phyloP scores from a whole-genome alignment of 306 rosid genomes.

The Neltuma alba region DNA sequence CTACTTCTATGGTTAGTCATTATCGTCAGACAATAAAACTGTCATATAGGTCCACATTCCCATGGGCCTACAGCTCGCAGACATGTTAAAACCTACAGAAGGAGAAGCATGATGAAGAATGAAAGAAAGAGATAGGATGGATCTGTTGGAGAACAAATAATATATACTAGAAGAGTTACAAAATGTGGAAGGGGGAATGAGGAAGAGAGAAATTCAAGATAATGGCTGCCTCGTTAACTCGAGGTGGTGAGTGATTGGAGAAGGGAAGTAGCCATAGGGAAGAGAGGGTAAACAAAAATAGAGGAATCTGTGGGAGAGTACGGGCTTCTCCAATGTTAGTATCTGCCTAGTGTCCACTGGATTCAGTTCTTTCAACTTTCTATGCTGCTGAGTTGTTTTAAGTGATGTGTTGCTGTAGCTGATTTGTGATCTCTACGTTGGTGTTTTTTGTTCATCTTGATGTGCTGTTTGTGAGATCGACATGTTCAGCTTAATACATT shows the following conservation, averaged over 20 bases:
- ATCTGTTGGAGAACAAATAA: background rate
- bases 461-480: background rate
- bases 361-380: background rate
- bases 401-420: background rate
- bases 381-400: background rate
- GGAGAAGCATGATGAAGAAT: background rate
- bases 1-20: background rate
- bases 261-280: background rate
- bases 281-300: background rate
- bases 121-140: background rate
- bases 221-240: background rate
- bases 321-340: background rate
- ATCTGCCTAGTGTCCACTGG: background rate
- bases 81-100: background rate
- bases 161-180: background rate
- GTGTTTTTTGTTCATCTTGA: background rate
- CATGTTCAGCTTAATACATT: constrained; percentile 7
- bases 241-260: background rate
- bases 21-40: background rate
- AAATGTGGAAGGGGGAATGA: background rate
- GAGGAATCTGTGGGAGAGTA: background rate
- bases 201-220: background rate
- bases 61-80: background rate
- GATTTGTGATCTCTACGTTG: background rate
- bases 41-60: background rate